Conservation (phyloP, 345 rosid species). For the Lagerstroemia speciosa region DNA sequence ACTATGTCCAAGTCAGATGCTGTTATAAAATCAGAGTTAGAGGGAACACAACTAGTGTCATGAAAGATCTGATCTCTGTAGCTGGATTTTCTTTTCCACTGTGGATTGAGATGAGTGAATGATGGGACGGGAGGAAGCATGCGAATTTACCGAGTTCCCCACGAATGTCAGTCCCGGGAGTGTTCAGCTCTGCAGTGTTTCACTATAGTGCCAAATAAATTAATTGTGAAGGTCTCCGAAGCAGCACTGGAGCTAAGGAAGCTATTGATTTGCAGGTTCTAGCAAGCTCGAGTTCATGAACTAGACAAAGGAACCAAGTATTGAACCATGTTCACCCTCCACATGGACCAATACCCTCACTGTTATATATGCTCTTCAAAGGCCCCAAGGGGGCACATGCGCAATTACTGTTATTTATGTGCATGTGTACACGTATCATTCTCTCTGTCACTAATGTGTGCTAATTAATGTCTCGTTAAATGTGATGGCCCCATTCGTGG, state of each 20-base stretch:
- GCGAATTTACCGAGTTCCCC: constrained; percentile 38
- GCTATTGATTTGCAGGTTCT: constrained; percentile 30
- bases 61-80: constrained; percentile 37
- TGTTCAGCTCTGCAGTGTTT: constrained; percentile 26
- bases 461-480: not conserved
- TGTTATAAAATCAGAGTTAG: constrained; percentile 14
- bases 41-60: constrained; percentile 21
- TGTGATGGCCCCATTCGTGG: not conserved
- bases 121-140: constrained; percentile 34
- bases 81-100: constrained; percentile 35
- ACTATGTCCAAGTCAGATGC: constrained; percentile 28
- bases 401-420: not conserved
- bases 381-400: not conserved
- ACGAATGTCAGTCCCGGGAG: constrained; percentile 30
- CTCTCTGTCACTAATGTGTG: not conserved
- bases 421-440: not conserved
- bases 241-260: constrained; percentile 19
- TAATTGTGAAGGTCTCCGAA: constrained; percentile 17
- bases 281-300: constrained; percentile 23
- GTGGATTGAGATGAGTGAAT: constrained; percentile 36
- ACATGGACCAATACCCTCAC: constrained; percentile 34
- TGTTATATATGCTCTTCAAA: constrained; percentile 15
- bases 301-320: constrained; percentile 19
- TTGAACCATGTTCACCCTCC: constrained; percentile 34
- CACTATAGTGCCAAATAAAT: constrained; percentile 22